Evolutionary conservation across 2,329 filamentous ascomycete genomes (phyloP), one percentile per base, ranked within the genome.

Genomic region (Trichoderma simmonsii): DNA sequence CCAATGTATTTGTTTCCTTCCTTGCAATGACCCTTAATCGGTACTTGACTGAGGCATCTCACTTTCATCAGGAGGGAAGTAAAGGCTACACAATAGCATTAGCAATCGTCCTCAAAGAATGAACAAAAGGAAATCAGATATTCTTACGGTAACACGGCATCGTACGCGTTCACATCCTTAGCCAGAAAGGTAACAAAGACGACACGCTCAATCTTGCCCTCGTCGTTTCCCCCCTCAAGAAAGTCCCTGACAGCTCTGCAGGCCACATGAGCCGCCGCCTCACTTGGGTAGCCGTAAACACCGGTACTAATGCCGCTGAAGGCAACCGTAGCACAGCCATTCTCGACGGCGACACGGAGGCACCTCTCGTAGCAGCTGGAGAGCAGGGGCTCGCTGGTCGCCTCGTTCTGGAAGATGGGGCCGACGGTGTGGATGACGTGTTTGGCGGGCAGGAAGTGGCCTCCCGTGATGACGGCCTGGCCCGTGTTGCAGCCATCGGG

Each of bases 401-500:
- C 79, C 7, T 65, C n/a, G 14, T 6, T 54, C 0, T 76, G 75
- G 67, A 95, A 98, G 34, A 97, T 82, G 0, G 96, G 96, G 0
- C 96, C 96, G 4, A 98, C 95, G 21, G 96, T 90, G 81, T 98
- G 96, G 70, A 98, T 97, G 75, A 98, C 88, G 75, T 92, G 90
- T 72, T 88, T 86, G 77, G 90, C 92, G 0, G 94, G 94, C 28
- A 98, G 84, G 0, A 89, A 77, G 81, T 96, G 94, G 9, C 90
- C 95, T 43, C 83, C 80, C 0, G 96, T 98, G 77, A 97, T 94
- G 80, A 95, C 95, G 30, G 94, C 93, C 30, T 88, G 85, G 65
- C 96, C 95, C 0, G 93, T 95, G 2, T 76, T 80, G 80, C 95
- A 98, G 65, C 86, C 79, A 66, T 95, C 95, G 0, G 93, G 95